Evolutionary conservation across 2,329 filamentous ascomycete genomes (phyloP).

Genomic region (Harringtonia lauricola): DNA sequence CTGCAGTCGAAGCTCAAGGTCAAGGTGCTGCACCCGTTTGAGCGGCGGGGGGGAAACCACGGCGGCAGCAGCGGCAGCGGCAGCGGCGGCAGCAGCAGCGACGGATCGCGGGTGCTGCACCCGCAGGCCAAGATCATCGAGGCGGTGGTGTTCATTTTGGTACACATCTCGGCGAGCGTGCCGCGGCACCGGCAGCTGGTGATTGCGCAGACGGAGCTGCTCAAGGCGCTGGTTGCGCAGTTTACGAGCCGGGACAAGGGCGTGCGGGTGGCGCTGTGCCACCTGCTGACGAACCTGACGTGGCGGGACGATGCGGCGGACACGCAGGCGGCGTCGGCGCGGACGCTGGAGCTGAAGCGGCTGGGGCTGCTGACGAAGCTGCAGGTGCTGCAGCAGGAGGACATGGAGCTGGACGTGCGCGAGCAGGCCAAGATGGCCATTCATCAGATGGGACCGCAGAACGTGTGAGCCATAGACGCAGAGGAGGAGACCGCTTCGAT

Average conservation of each 20-base stretch:
- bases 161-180: constrained; percentile 77
- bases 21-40: constrained; percentile 42
- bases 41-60: constrained; percentile 23
- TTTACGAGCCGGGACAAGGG: constrained; percentile 62
- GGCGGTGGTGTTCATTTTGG: constrained; percentile 69
- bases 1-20: constrained; percentile 67
- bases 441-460: constrained; percentile 44
- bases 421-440: constrained; percentile 74
- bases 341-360: constrained; percentile 57
- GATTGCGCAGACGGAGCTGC: constrained; percentile 63
- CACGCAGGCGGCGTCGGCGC: constrained; percentile 48
- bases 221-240: constrained; percentile 62
- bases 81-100: constrained; percentile 31
- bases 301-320: constrained; percentile 70
- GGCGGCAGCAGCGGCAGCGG: constrained; percentile 29
- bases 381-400: constrained; percentile 47
- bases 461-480: not conserved
- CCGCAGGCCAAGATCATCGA: constrained; percentile 61
- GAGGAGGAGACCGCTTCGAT: not conserved
- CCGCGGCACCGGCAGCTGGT: constrained; percentile 69
- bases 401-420: constrained; percentile 69
- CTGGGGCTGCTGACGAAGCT: constrained; percentile 62
- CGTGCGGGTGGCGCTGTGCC: constrained; percentile 69
- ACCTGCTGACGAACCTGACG: constrained; percentile 76
- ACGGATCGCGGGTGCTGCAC: constrained; percentile 32